Percentiles rank a stretch among this genome's conserved stretches.
These are phyloP conservation scores for Bullera alba DNA, from an alignment of 768 basidiomycete species.

Conservation along the genomic window DNA sequence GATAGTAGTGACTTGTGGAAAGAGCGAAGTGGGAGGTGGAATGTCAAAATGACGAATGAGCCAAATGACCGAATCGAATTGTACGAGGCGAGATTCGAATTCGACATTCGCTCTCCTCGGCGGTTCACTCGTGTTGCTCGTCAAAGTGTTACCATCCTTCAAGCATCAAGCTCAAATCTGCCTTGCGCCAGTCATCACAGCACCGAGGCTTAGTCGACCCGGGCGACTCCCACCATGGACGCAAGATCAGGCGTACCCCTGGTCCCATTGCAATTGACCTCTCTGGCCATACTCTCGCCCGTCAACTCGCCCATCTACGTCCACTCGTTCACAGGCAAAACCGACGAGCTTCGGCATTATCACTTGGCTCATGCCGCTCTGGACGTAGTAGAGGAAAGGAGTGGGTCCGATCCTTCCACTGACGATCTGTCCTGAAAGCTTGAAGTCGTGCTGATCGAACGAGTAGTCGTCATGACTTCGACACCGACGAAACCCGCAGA, in stretches of 20 bases:
- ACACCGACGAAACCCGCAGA: slow-evolving; percentile 39
- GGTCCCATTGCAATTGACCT: slow-evolving; percentile 39
- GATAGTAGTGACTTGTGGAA: too few species aligned
- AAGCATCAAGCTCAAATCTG: too few species aligned
- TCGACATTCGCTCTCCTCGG: too few species aligned
- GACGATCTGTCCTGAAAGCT: neutral
- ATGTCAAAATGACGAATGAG: too few species aligned
- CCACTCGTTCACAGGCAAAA: slow-evolving; percentile 37
- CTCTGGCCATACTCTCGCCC: slow-evolving; percentile 40
- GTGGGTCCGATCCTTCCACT: slow-evolving; percentile 21
- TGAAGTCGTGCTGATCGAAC: neutral
- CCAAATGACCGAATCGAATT: too few species aligned
- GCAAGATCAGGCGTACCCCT: slow-evolving; percentile 9
- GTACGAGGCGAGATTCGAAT: too few species aligned
- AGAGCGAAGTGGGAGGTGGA: too few species aligned
- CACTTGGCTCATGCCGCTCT: slow-evolving; percentile 42
- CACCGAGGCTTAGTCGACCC: too few species aligned
- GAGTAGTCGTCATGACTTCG: slow-evolving; percentile 34
- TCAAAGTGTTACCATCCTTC: too few species aligned
- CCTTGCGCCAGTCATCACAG: too few species aligned
- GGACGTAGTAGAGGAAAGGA: slow-evolving; percentile 44
- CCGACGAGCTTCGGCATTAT: slow-evolving; percentile 42
- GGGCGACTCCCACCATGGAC: slow-evolving; percentile 21
- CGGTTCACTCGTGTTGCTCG: too few species aligned
- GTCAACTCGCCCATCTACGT: slow-evolving; percentile 38